phyloP scores from a whole-genome alignment of 345 rosid genomes.

The Fremontodendron californicum region DNA sequence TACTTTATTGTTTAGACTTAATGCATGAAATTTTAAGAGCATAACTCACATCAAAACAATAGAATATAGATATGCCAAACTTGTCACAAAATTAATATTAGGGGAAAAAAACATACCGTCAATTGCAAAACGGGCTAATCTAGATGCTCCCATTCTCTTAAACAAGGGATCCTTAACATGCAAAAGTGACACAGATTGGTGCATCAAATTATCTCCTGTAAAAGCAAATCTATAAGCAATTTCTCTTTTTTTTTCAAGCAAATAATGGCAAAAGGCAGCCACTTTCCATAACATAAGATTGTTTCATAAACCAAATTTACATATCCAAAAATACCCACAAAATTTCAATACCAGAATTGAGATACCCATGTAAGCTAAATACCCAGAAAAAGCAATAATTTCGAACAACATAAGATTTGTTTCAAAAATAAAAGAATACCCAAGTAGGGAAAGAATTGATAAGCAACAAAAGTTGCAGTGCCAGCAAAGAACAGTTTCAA shows the following conservation, averaged over 20 bases:
- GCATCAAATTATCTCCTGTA: slow-evolving; percentile 80
- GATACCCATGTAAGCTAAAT: not conserved
- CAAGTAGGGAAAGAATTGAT: slow-evolving; percentile 82
- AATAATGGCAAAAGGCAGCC: not conserved
- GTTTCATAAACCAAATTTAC: not conserved
- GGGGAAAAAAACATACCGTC: slow-evolving; percentile 45
- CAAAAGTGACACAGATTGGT: slow-evolving; percentile 79
- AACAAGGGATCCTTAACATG: slow-evolving; percentile 89
- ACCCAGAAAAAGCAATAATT: not conserved
- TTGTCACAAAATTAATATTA: not conserved
- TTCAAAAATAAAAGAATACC: slow-evolving; percentile 36
- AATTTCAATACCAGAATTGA: not conserved
- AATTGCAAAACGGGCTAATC: slow-evolving; percentile 76
- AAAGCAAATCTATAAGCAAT: slow-evolving; percentile 9
- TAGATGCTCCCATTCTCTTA: slow-evolving; percentile 89
- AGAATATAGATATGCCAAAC: not conserved
- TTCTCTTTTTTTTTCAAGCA: not conserved
- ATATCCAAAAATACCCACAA: not conserved
- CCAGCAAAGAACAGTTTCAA: slow-evolving; percentile 76
- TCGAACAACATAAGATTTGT: slow-evolving; percentile 8
- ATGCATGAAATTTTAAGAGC: not conserved
- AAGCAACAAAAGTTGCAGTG: slow-evolving; percentile 61
- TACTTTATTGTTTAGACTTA: not conserved
- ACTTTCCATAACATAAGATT: not conserved
- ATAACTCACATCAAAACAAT: not conserved